Percentiles rank a stretch among this genome's conserved stretches.
phyloP scores from a whole-genome alignment of 352 stramenopile species.

The Phytophthora tubulina region DNA sequence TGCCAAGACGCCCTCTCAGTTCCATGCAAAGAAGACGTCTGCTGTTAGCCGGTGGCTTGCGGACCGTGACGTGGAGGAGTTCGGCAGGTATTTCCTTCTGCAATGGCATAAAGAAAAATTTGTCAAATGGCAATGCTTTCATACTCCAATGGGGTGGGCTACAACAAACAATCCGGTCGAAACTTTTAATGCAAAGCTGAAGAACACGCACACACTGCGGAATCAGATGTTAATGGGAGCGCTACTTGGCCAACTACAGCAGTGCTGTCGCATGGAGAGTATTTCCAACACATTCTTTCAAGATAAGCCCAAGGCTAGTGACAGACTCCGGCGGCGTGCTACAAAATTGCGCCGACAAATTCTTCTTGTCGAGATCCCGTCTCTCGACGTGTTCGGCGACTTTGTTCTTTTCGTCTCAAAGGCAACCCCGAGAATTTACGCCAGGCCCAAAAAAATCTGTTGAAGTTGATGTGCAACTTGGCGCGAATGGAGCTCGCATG shows the following conservation, averaged over 20 bases:
- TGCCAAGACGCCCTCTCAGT: not conserved
- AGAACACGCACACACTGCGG: not conserved
- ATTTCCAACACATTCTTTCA: not conserved
- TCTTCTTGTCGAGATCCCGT: not conserved
- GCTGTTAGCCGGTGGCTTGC: not conserved
- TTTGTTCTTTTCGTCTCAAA: not conserved
- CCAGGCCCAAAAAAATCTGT: not conserved
- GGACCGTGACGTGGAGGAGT: not conserved
- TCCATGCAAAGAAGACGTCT: not conserved
- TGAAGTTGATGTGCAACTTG: constrained; percentile 1
- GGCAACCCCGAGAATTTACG: not conserved
- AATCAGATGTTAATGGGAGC: not conserved
- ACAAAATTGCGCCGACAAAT: not conserved
- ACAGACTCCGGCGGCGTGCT: not conserved
- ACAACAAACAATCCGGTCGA: not conserved
- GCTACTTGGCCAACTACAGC: not conserved
- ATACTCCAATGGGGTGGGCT: not conserved
- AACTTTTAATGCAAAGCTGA: not conserved
- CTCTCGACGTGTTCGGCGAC: not conserved
- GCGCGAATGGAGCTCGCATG: constrained; percentile 1
- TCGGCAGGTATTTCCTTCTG: not conserved
- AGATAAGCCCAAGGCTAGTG: not conserved
- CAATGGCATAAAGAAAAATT: not conserved
- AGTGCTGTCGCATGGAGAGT: not conserved
- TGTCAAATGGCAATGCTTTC: not conserved